Base-by-base conservation (phyloP, 148 eudicot species). In the Diospyros kaki region DNA sequence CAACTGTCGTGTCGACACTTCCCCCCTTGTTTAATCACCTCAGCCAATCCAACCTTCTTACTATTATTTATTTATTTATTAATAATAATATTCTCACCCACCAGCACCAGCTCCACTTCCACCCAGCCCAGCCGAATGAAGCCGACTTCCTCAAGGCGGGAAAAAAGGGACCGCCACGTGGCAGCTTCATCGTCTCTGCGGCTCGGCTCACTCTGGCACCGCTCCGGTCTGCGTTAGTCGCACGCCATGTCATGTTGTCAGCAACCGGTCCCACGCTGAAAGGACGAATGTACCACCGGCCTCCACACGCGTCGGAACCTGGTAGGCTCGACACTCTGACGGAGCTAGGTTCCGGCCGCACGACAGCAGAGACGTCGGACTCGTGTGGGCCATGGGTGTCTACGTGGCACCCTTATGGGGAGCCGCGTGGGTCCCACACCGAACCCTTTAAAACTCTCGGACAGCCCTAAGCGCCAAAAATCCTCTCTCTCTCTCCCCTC, bases 361-460 rank as follows among this genome's bases (percentile, higher is more conserved):
- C 78, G 79, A 75, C 81, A 78, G 76, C 79, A 9, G n/a, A 28
- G 54, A 38, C 1, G 61, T 4, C 39, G 17, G 40, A 9, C 59
- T 12, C 44, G 3, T 8, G 60, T 11, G 58, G 43, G 54, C 48
- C 3, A 40, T 1, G n/a, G 2, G 8, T 2, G 28, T 48, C 69
- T 74, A 76, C 78, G 79, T 78, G 75, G 66, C 13, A 4, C 58
- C 17, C 39, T 18, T 14, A 46, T 41, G 1, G 28, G 15, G 40
- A 50, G 18, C 28, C 28, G 28, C 45, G 72, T 68, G 75, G 75
- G 42, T 12, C 73, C 78, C 48, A 13, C 63, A 82, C 80, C 82
- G 80, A 83, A 80, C 77, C 77, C 85, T 79, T 83, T 83, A 83
- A 79, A 78, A 38, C 60, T 67, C 71, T 55, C 75, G 1, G 41